These are phyloP conservation scores for Elsinoe arachidis DNA, from an alignment of 2,329 filamentous ascomycete species.

Conservation along the genomic window DNA sequence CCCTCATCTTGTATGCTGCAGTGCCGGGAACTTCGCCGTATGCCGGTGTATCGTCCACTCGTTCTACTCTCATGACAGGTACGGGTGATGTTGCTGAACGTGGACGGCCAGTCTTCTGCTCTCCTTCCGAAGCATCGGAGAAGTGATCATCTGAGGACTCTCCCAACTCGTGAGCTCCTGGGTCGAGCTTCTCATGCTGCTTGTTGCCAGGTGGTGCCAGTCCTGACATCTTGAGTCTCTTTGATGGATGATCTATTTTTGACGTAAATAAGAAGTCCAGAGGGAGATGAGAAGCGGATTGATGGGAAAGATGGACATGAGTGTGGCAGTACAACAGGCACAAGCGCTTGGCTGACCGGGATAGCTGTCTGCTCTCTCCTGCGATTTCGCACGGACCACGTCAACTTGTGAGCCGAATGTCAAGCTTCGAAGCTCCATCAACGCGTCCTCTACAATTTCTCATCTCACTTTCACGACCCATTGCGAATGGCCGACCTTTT, in stretches of 20 bases:
- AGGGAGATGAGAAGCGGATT: background rate
- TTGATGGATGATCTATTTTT: background rate
- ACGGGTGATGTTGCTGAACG: slow-evolving; percentile 42
- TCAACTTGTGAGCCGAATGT: background rate
- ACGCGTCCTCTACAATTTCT: background rate
- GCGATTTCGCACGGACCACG: slow-evolving; percentile 1
- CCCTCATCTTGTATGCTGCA: slow-evolving; percentile 49
- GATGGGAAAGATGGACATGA: background rate
- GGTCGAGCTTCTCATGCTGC: slow-evolving; percentile 19
- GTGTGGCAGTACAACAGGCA: background rate
- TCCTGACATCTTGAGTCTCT: slow-evolving; percentile 6
- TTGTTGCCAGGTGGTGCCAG: slow-evolving; percentile 3
- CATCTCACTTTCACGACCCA: background rate
- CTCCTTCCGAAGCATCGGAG: slow-evolving; percentile 56
- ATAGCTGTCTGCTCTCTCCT: background rate
- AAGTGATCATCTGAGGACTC: slow-evolving; percentile 52
- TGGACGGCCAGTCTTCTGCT: slow-evolving; percentile 25
- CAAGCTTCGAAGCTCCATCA: slow-evolving; percentile 3
- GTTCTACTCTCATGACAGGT: slow-evolving; percentile 54
- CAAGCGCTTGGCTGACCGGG: background rate
- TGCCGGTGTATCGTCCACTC: slow-evolving; percentile 49
- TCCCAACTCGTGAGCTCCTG: slow-evolving; percentile 22
- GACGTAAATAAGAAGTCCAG: background rate
- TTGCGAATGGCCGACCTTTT: background rate
- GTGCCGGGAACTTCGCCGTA: slow-evolving; percentile 57